Evolutionary conservation across 306 rosid species (phyloP).

Genomic region (Vigna nakashimae): DNA sequence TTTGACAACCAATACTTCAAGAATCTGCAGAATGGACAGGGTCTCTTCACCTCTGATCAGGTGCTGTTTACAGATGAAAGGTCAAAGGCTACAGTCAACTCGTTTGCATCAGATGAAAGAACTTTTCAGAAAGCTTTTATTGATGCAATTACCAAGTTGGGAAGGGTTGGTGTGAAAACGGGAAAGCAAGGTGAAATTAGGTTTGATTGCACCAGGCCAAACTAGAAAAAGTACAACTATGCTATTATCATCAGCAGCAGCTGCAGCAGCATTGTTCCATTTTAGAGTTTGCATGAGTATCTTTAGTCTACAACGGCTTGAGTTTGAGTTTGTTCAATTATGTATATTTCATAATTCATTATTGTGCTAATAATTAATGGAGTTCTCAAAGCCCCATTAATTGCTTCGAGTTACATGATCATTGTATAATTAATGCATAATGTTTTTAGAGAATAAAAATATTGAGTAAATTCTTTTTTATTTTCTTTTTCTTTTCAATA

Average conservation of each 20-base stretch:
- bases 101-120: slow-evolving; percentile 62
- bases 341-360: slow-evolving; percentile 31
- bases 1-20: slow-evolving; percentile 85
- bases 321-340: background rate
- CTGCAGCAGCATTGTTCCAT: background rate
- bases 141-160: slow-evolving; percentile 78
- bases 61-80: slow-evolving; percentile 65
- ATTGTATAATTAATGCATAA: background rate
- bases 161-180: slow-evolving; percentile 74
- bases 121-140: slow-evolving; percentile 69
- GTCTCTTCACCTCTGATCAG: slow-evolving; percentile 84
- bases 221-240: slow-evolving; percentile 29
- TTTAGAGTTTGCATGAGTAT: background rate
- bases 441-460: background rate
- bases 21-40: slow-evolving; percentile 81
- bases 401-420: background rate
- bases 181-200: slow-evolving; percentile 79
- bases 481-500: background rate
- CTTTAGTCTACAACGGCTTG: background rate
- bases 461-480: background rate
- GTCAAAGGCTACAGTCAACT: slow-evolving; percentile 70
- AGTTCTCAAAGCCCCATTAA: slow-evolving; percentile 26
- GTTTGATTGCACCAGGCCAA: slow-evolving; percentile 59
- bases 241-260: background rate
- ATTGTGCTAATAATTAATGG: slow-evolving; percentile 35